These are phyloP conservation scores for Chloranthus sessilifolius DNA, from an alignment of 164 flowering plant species.

Conservation along the genomic window DNA sequence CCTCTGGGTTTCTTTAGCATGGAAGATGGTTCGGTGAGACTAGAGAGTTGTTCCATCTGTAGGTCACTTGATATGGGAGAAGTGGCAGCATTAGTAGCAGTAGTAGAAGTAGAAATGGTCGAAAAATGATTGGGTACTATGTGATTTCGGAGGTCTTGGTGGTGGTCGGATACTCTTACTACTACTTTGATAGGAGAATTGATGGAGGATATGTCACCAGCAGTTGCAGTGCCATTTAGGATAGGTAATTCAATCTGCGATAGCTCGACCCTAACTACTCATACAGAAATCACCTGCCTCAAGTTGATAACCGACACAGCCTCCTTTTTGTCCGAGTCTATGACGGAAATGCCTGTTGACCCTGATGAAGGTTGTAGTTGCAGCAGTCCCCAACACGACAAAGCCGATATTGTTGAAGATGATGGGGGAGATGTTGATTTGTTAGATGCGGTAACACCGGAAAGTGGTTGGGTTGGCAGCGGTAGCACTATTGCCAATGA, in stretches of 20 bases:
- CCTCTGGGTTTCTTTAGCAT: conserved; percentile 10
- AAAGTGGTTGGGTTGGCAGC: conserved; percentile 23
- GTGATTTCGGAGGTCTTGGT: conserved; percentile 14
- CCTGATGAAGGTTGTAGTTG: conserved; percentile 14
- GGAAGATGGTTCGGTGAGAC: conserved; percentile 6
- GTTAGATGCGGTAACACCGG: conserved; percentile 31
- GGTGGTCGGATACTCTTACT: conserved; percentile 8
- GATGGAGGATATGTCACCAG: conserved; percentile 54
- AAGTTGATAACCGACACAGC: conserved; percentile 39
- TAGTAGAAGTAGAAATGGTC: conserved; percentile 10
- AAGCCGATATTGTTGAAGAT: conserved; percentile 8
- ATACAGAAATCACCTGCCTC: conserved; percentile 34
- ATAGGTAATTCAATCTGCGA: conserved; percentile 36
- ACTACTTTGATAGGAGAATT: conserved; percentile 15
- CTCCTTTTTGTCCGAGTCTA: conserved; percentile 26
- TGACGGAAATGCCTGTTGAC: conserved; percentile 9
- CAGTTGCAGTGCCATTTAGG: conserved; percentile 43
- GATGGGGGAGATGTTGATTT: conserved; percentile 17
- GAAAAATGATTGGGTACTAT: conserved; percentile 18
- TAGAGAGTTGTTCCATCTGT: neutral
- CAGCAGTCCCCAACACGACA: conserved; percentile 1
- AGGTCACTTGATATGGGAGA: conserved; percentile 10
- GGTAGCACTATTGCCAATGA: conserved; percentile 18
- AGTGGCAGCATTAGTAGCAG: conserved; percentile 5
- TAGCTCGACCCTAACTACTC: conserved; percentile 15